Percentiles rank a stretch among this genome's conserved stretches.
These are phyloP conservation scores for Xylariaceae sp. DNA, from an alignment of 2,329 filamentous ascomycete genomes.

Conservation along the genomic window DNA sequence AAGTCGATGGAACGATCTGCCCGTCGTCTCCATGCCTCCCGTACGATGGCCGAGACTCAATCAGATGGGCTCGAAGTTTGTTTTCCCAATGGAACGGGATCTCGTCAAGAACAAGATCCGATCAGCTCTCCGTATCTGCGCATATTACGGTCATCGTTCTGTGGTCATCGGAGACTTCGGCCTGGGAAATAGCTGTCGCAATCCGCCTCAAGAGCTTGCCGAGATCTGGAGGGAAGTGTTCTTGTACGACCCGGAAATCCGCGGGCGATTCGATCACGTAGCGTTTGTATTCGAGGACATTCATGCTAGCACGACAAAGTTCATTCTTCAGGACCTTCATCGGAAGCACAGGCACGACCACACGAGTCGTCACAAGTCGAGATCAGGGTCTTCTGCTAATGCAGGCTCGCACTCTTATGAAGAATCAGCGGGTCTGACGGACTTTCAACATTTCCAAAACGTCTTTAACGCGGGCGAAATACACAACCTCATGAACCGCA, in stretches of 20 bases:
- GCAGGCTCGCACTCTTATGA: slow-evolving; percentile 29
- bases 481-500: slow-evolving; percentile 44
- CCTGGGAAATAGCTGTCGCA: slow-evolving; percentile 57
- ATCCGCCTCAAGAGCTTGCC: slow-evolving; percentile 60
- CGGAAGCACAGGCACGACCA: slow-evolving; percentile 42
- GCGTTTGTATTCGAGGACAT: slow-evolving; percentile 61
- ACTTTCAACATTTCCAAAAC: slow-evolving; percentile 49
- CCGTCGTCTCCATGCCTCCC: slow-evolving; percentile 69
- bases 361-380: slow-evolving; percentile 29
- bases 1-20: slow-evolving; percentile 53
- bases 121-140: slow-evolving; percentile 64
- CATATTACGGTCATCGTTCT: slow-evolving; percentile 51
- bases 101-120: slow-evolving; percentile 70
- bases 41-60: slow-evolving; percentile 69
- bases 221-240: slow-evolving; percentile 62
- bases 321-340: slow-evolving; percentile 51
- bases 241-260: slow-evolving; percentile 56
- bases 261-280: slow-evolving; percentile 56
- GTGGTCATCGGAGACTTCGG: slow-evolving; percentile 62
- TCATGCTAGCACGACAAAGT: slow-evolving; percentile 46
- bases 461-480: slow-evolving; percentile 50
- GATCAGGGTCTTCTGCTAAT: slow-evolving; percentile 29
- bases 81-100: slow-evolving; percentile 64
- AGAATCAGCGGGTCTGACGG: slow-evolving; percentile 31
- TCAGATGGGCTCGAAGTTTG: slow-evolving; percentile 61